Base-by-base conservation (phyloP, 495 filamentous ascomycete species). In the Hyaloscypha finlandica region DNA sequence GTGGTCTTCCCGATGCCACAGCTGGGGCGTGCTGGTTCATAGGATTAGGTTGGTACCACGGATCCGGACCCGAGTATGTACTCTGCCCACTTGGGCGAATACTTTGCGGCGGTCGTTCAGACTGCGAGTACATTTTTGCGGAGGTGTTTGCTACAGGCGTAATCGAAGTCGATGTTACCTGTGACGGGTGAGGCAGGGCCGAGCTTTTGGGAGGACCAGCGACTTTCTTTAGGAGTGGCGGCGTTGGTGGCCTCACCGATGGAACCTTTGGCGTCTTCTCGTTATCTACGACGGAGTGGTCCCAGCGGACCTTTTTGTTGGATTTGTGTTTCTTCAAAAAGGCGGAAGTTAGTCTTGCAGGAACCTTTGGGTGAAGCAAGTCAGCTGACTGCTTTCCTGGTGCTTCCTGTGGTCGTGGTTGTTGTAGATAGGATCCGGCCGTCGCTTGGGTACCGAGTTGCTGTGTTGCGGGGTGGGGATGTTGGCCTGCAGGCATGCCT, bases 241-340 rank as follows among this genome's bases (percentile, higher is more conserved):
- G 42, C 1, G 42, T 48, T 48, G 42, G 42, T 25, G 48, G 51
- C 51, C 62, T 64, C 22, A 51, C 20, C 48, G 42, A 48, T 48
- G 16, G 42, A 19, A 48, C 42, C 16, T 51, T 53, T 25, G 48
- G 54, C 31, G 45, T 63, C 1, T 63, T 5, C 42, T 59, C 52
- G 54, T 70, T 70, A 30, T 70, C 68, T 33, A 64, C 25, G 11
- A 70, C 55, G 9, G 22, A n/a, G 2, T 51, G 4, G 52, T 64
- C 39, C 68, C 68, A 70, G 54, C 54, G 68, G 6, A 70, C 64
- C 16, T 5, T 53, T 39, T 64, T 59, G 5, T 54, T 63, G 11
- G 11, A 62, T 3, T 51, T 20, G 6, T 14, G 5, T 20, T 22
- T 66, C 32, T 61, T 66, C 52, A 53, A 12, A 9, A 39, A 22